These are phyloP conservation scores for Luffa aegyptiaca DNA, from an alignment of 306 rosid species.

Conservation along the genomic window DNA sequence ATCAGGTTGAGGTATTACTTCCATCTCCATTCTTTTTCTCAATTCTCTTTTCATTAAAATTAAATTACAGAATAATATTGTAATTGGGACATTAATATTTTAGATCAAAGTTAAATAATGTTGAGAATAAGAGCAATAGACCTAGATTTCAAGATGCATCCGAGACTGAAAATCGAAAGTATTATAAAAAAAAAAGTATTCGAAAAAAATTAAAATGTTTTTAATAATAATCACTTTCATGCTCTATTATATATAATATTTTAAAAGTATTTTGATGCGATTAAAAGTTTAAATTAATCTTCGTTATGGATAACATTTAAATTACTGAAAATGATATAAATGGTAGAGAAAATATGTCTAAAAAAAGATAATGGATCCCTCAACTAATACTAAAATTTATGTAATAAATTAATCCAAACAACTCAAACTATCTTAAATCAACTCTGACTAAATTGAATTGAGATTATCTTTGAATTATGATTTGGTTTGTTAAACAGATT, in stretches of 20 bases:
- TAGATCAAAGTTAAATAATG: too few relatives aligned
- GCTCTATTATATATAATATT: not conserved
- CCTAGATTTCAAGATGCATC: too few relatives aligned
- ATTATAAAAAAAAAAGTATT: not conserved
- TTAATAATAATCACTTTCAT: too few relatives aligned
- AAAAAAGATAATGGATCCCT: not conserved
- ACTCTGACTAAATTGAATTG: not conserved
- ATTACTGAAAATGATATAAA: too few relatives aligned
- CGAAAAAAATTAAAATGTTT: not conserved
- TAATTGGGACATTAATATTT: not conserved
- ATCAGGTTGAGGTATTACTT: conserved; percentile 19
- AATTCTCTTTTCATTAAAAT: not conserved
- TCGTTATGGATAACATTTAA: too few relatives aligned
- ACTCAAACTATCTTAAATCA: not conserved
- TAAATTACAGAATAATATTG: not conserved
- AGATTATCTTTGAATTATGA: too few relatives aligned
- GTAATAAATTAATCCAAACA: not conserved
- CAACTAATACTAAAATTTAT: not conserved
- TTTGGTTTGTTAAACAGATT: too few relatives aligned
- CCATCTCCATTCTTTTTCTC: not conserved
- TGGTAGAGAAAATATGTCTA: too few relatives aligned
- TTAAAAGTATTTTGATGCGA: too few relatives aligned
- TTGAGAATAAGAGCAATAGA: too few relatives aligned
- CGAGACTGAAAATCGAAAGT: too few relatives aligned
- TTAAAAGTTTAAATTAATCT: too few relatives aligned